A percentile compares a stretch with the other conserved stretches of the same genome.
Conservation (phyloP, 2,329 filamentous ascomycete species). For the Colletotrichum sp. region DNA sequence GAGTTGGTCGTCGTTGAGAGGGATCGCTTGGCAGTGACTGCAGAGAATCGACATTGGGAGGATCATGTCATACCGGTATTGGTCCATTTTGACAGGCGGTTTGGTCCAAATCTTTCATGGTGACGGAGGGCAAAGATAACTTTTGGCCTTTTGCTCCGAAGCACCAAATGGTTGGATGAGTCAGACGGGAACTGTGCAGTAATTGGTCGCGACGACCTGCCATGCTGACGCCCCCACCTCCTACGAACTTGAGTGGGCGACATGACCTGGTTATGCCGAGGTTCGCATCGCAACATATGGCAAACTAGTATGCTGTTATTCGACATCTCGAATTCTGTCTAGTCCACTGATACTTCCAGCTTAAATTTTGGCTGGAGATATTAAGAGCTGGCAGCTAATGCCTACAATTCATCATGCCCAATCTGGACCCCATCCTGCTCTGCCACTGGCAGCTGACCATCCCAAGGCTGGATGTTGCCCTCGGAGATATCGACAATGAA, state of each 20-base stretch:
- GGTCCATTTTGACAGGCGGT: background rate
- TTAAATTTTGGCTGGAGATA: background rate
- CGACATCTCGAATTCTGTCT: background rate
- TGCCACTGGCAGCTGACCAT: slow-evolving; percentile 22
- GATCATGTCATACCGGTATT: background rate
- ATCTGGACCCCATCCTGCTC: background rate
- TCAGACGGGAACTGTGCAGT: background rate
- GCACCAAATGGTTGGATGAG: background rate
- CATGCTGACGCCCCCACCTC: background rate
- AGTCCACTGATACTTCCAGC: background rate
- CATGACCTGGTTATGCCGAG: background rate
- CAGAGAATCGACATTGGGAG: background rate
- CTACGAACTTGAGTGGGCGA: background rate
- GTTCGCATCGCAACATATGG: background rate
- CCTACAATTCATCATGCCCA: background rate
- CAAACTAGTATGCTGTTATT: background rate
- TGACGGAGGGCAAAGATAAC: background rate
- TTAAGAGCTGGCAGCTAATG: background rate
- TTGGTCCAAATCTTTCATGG: background rate
- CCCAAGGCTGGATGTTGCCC: slow-evolving; percentile 44
- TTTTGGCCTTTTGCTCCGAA: background rate
- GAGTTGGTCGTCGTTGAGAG: background rate
- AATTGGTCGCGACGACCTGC: background rate
- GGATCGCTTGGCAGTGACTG: background rate
- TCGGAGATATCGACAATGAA: slow-evolving; percentile 50